phyloP scores from a whole-genome alignment of 208 protist genomes.

The Trypanosoma platydactyli region DNA sequence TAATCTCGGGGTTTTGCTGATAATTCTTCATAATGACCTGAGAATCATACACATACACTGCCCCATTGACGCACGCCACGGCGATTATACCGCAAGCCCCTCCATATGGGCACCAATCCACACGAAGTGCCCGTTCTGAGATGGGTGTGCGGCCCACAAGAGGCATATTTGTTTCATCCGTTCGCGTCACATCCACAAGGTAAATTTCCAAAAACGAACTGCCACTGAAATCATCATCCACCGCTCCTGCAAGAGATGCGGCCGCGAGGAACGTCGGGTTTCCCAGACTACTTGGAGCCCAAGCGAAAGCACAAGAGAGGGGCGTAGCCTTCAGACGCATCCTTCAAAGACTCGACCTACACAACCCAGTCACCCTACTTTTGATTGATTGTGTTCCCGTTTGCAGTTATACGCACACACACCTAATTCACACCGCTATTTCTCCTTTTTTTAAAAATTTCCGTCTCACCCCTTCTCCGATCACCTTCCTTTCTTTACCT shows the following conservation, averaged over 20 bases:
- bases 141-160: slow-evolving; percentile 55
- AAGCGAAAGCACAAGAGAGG: slow-evolving; percentile 73
- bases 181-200: slow-evolving; percentile 67
- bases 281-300: slow-evolving; percentile 57
- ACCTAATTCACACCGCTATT: not conserved
- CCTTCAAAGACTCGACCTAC: too few species aligned
- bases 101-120: slow-evolving; percentile 74
- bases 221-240: slow-evolving; percentile 80
- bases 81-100: slow-evolving; percentile 67
- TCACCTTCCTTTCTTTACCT: not conserved
- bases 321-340: slow-evolving; percentile 71
- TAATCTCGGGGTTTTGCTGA: slow-evolving; percentile 21
- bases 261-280: slow-evolving; percentile 65
- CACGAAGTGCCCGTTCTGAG: slow-evolving; percentile 53
- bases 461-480: not conserved
- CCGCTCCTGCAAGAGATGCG: slow-evolving; percentile 61
- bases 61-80: slow-evolving; percentile 59
- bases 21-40: slow-evolving; percentile 44
- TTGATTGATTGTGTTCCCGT: too few species aligned
- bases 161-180: slow-evolving; percentile 69
- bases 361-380: too few species aligned
- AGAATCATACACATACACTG: slow-evolving; percentile 72
- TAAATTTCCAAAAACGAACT: slow-evolving; percentile 63
- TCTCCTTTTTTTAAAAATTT: not conserved
- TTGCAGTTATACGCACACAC: too few species aligned